Conservation (phyloP, 176 grass and related monocot genomes). For the Avena eriantha region DNA sequence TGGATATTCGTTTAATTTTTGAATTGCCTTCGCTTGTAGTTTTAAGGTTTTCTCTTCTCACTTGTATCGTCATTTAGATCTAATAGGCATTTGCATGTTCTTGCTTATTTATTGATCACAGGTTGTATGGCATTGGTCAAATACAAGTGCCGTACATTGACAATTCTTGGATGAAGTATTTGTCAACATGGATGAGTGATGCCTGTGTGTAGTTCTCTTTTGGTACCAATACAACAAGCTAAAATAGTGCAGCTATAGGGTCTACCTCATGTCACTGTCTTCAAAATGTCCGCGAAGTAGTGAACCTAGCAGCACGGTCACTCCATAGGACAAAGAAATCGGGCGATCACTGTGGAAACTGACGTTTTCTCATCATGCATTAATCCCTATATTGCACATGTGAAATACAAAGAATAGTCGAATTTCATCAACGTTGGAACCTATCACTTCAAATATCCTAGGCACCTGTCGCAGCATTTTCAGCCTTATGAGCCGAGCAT, state of each 20-base stretch:
- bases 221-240: background rate
- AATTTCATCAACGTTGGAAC: background rate
- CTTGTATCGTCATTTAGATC: background rate
- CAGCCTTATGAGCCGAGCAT: background rate
- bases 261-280: too few relatives aligned
- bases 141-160: background rate
- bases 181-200: background rate
- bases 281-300: background rate
- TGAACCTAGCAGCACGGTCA: background rate
- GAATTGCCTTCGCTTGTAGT: background rate
- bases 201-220: background rate
- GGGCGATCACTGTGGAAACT: too few relatives aligned
- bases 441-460: background rate
- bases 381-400: background rate
- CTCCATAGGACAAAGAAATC: background rate
- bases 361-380: background rate
- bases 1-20: background rate
- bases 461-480: background rate
- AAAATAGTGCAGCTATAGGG: background rate
- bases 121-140: background rate
- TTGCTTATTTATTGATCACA: background rate
- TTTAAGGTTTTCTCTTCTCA: background rate
- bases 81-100: background rate
- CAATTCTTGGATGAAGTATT: background rate
- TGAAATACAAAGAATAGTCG: background rate